phyloP scores from a whole-genome alignment of 1,139 yeast species.

The Pichia cactophila region DNA sequence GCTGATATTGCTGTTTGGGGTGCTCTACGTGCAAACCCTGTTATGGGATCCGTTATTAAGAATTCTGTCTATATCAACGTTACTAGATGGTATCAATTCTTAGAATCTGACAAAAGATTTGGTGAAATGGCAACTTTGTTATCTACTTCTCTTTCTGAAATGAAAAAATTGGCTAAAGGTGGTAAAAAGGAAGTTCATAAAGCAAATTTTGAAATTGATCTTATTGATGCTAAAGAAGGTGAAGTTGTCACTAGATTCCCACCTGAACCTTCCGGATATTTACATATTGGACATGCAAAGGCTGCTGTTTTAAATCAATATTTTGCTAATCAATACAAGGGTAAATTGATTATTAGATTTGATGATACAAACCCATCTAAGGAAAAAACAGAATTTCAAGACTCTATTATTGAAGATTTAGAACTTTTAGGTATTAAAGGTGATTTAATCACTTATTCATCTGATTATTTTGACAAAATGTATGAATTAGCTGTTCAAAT shows the following conservation, averaged over 20 bases:
- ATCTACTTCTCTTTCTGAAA: constrained; percentile 61
- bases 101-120: constrained; percentile 60
- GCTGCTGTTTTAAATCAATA: constrained; percentile 94
- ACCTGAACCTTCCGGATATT: constrained; percentile 84
- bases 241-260: constrained; percentile 97
- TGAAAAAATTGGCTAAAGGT: constrained; percentile 64
- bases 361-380: constrained; percentile 97
- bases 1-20: constrained; percentile 95
- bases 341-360: constrained; percentile 88
- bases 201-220: constrained; percentile 89
- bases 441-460: constrained; percentile 77
- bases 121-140: constrained; percentile 64
- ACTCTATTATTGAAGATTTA: constrained; percentile 85
- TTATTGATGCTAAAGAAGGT: constrained; percentile 85
- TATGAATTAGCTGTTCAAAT: constrained; percentile 73
- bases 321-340: constrained; percentile 89
- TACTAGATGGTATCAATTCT: constrained; percentile 85
- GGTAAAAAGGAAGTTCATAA: constrained; percentile 74
- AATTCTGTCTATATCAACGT: constrained; percentile 76
- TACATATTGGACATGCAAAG: constrained; percentile 96
- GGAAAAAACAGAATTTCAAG: constrained; percentile 89
- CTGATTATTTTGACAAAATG: constrained; percentile 88
- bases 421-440: constrained; percentile 85
- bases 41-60: constrained; percentile 85
- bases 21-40: constrained; percentile 82